Conservation (phyloP, 495 filamentous ascomycete species). For the Echria macrotheca region DNA sequence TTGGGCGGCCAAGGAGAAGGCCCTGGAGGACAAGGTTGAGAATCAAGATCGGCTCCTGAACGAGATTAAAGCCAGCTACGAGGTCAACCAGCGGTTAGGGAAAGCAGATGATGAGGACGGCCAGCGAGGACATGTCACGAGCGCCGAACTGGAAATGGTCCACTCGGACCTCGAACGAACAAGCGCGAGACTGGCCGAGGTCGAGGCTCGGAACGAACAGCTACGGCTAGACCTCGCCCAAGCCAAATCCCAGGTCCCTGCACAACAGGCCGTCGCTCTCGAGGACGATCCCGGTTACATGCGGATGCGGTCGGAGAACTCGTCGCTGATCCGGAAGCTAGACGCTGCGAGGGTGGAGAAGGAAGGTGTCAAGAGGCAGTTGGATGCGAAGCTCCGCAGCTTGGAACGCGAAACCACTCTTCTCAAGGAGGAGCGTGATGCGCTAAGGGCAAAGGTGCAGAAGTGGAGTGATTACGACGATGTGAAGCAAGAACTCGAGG, state of each 20-base stretch:
- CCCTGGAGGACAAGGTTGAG: constrained; percentile 85
- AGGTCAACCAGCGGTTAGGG: constrained; percentile 87
- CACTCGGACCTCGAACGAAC: constrained; percentile 87
- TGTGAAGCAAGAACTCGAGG: constrained; percentile 89
- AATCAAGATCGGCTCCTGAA: constrained; percentile 88
- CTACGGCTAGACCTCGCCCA: constrained; percentile 85
- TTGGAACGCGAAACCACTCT: constrained; percentile 67
- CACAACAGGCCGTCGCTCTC: constrained; percentile 47
- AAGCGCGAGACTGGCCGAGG: constrained; percentile 77
- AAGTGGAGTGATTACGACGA: constrained; percentile 95
- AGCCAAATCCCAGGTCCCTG: constrained; percentile 66
- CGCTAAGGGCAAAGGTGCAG: constrained; percentile 70
- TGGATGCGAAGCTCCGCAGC: constrained; percentile 64
- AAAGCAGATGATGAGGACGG: constrained; percentile 57
- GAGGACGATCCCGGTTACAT: constrained; percentile 89
- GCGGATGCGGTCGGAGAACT: constrained; percentile 86
- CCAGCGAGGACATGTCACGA: constrained; percentile 59
- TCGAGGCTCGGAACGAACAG: constrained; percentile 93
- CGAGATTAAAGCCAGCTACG: constrained; percentile 94
- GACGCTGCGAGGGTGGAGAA: constrained; percentile 77
- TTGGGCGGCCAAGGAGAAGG: constrained; percentile 92
- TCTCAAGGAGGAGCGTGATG: constrained; percentile 63
- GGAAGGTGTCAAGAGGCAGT: constrained; percentile 66
- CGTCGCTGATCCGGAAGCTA: constrained; percentile 76
- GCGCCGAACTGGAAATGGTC: constrained; percentile 89